Evolutionary conservation across 1,284 basidiomycete genomes (phyloP).

Genomic region (Tilletiaria anomala): DNA sequence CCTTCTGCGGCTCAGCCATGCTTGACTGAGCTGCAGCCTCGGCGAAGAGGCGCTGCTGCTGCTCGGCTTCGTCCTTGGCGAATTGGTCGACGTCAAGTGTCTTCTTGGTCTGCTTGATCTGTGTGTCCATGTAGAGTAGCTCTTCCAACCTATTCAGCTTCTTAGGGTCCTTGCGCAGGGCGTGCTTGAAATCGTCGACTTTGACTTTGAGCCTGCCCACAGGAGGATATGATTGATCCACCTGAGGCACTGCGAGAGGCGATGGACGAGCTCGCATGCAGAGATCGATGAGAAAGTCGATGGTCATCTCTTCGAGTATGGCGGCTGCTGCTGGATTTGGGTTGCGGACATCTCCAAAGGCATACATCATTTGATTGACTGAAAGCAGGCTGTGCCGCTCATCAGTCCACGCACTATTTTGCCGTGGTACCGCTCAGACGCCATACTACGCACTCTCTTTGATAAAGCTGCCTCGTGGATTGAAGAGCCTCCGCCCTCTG

Average conservation of each 20-base stretch:
- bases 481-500: too few species aligned
- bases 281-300: conserved; percentile 78
- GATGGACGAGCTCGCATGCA: conserved; percentile 45
- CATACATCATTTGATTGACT: conserved; percentile 91
- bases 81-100: conserved; percentile 4
- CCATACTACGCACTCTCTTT: too few species aligned
- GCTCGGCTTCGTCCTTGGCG: not conserved
- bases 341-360: conserved; percentile 80
- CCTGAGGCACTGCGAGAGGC: conserved; percentile 13
- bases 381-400: too few species aligned
- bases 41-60: too few species aligned
- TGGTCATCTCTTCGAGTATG: conserved; percentile 83
- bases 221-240: not conserved
- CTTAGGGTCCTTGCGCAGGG: conserved; percentile 32
- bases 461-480: too few species aligned
- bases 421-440: too few species aligned
- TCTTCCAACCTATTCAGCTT: conserved; percentile 33
- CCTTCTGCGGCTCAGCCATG: too few species aligned
- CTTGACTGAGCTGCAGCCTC: too few species aligned
- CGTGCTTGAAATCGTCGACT: conserved; percentile 35
- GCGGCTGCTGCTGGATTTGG: conserved; percentile 71
- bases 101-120: conserved; percentile 30
- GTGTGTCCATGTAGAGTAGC: conserved; percentile 34
- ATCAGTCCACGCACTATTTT: too few species aligned
- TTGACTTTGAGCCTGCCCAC: conserved; percentile 11